These are phyloP conservation scores for Paraleonurus japonicus DNA, from an alignment of 257 asterid species.

Conservation along the genomic window DNA sequence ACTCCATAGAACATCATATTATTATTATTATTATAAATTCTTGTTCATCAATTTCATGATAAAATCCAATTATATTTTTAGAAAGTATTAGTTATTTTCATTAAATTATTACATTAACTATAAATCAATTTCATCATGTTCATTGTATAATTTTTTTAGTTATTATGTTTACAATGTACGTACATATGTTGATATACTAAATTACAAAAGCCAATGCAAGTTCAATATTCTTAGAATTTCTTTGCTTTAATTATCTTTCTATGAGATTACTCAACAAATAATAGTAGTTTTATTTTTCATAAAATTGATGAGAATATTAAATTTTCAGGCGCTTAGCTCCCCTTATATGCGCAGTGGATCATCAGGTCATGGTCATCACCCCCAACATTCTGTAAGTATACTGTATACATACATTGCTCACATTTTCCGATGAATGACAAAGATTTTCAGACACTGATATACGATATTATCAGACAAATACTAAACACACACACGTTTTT, in stretches of 20 bases:
- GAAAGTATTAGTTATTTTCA: no score
- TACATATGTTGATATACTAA: not conserved
- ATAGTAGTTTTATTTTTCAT: not conserved
- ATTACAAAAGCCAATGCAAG: not conserved
- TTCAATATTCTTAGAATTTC: not conserved
- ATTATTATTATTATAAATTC: no score
- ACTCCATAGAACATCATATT: not conserved
- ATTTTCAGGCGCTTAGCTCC: constrained; percentile 57
- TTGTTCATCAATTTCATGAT: no score
- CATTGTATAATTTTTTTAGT: no score
- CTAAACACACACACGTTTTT: constrained; percentile 26
- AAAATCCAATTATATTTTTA: no score
- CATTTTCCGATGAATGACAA: constrained; percentile 50
- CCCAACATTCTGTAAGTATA: constrained; percentile 61
- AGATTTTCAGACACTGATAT: constrained; percentile 36
- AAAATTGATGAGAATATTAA: not conserved
- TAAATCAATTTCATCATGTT: no score
- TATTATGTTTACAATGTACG: not conserved
- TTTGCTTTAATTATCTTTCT: not conserved
- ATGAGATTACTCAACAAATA: not conserved
- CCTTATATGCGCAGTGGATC: constrained; percentile 59
- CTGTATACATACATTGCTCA: constrained; percentile 31
- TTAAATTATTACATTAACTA: no score
- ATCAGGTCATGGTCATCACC: constrained; percentile 37
- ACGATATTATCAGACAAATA: constrained; percentile 20